Conservation (phyloP, 495 filamentous ascomycete genomes). For the Mycothermus thermophilus region DNA sequence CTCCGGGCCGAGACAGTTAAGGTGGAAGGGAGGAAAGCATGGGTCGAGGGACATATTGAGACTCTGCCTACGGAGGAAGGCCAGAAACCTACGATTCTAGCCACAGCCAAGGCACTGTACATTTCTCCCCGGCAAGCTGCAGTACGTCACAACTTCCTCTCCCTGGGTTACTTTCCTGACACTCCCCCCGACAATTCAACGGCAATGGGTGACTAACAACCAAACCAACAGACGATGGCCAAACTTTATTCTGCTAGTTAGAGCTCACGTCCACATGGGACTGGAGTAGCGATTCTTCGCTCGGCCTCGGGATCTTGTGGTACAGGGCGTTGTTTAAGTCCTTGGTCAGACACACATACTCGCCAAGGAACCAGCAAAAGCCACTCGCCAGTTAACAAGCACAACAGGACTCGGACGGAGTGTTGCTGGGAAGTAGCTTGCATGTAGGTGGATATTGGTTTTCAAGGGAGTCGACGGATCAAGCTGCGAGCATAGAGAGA, state of each 20-base stretch:
- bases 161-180: not conserved
- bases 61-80: constrained; percentile 43
- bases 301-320: too few relatives aligned
- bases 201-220: constrained; percentile 1
- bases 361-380: too few relatives aligned
- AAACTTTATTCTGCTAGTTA: constrained; percentile 30
- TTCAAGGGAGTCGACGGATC: too few relatives aligned
- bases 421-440: too few relatives aligned
- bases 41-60: constrained; percentile 87
- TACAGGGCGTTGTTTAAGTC: too few relatives aligned
- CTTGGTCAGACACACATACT: too few relatives aligned
- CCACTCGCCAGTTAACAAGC: too few relatives aligned
- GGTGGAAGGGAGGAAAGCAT: constrained; percentile 90
- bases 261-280: not conserved
- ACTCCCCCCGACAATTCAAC: not conserved
- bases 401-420: too few relatives aligned
- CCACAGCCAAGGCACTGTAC: constrained; percentile 56
- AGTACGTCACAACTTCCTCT: constrained; percentile 25
- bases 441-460: too few relatives aligned
- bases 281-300: too few relatives aligned
- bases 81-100: constrained; percentile 19
- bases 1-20: constrained; percentile 69
- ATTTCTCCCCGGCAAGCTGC: constrained; percentile 76
- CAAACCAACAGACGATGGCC: constrained; percentile 24
- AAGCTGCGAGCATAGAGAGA: too few relatives aligned